These are phyloP conservation scores for Verbena officinalis DNA, from an alignment of 257 asterid species.

Conservation along the genomic window DNA sequence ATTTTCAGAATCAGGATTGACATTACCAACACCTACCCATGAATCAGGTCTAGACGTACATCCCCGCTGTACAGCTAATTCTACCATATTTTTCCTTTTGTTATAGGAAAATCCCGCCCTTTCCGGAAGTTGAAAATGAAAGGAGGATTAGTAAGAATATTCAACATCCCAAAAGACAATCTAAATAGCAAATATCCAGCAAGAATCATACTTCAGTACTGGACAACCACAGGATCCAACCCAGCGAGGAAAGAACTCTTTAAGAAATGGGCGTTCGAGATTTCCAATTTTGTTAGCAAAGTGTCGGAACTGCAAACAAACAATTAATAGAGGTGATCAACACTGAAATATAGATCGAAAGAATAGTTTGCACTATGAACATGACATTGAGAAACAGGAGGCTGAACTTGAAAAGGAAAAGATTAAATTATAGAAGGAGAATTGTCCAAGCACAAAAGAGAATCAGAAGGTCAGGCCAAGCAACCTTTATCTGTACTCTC, in stretches of 20 bases:
- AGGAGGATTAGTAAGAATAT: conserved; percentile 37
- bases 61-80: conserved; percentile 88
- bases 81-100: conserved; percentile 94
- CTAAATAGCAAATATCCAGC: conserved; percentile 33
- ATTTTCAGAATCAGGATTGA: conserved; percentile 72
- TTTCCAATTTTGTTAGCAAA: conserved; percentile 95
- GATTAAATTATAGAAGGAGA: neutral
- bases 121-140: conserved; percentile 33
- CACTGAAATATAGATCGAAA: conserved; percentile 14
- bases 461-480: neutral
- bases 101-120: conserved; percentile 98
- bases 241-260: conserved; percentile 99
- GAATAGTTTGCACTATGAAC: neutral
- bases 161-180: conserved; percentile 31
- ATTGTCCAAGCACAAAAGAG: neutral
- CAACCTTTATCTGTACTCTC: neutral
- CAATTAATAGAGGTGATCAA: conserved; percentile 23
- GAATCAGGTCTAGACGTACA: conserved; percentile 85
- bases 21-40: conserved; percentile 51
- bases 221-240: conserved; percentile 99
- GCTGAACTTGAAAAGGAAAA: neutral
- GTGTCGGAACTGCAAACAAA: conserved; percentile 88
- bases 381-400: conserved; percentile 9
- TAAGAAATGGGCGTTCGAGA: conserved; percentile 98
- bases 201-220: conserved; percentile 74